Percentiles rank a stretch among this genome's conserved stretches.
Evolutionary conservation across 2,329 filamentous ascomycete species (phyloP).

Genomic region (Xylariaceae sp.): DNA sequence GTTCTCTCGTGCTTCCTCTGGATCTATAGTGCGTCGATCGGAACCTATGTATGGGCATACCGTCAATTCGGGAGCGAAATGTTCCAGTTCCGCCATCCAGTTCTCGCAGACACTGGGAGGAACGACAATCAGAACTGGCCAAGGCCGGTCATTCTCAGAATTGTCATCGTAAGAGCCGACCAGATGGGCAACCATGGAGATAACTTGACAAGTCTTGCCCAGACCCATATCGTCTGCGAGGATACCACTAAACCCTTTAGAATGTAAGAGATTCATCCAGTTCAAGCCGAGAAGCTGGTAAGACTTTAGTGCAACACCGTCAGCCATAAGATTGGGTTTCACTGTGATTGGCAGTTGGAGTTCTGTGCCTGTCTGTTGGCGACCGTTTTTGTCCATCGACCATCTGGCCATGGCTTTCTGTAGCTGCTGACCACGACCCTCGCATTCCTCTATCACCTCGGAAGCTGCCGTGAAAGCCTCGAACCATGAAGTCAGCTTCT

Average conservation of each 20-base stretch:
- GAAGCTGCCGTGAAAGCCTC: constrained; percentile 47
- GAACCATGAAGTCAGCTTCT: constrained; percentile 44
- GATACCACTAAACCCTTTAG: constrained; percentile 79
- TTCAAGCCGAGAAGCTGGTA: constrained; percentile 95
- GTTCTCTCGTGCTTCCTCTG: constrained; percentile 64
- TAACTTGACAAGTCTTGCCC: constrained; percentile 96
- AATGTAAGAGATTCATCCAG: constrained; percentile 84
- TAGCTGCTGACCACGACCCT: constrained; percentile 42
- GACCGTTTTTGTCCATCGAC: constrained; percentile 34
- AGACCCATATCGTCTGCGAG: constrained; percentile 96
- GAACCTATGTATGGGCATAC: constrained; percentile 66
- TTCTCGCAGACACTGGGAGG: constrained; percentile 94
- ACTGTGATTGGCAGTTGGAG: constrained; percentile 43
- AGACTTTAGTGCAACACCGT: constrained; percentile 77
- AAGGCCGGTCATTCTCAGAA: constrained; percentile 35
- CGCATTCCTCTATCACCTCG: constrained; percentile 38
- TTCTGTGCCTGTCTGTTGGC: constrained; percentile 33
- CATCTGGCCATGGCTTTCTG: constrained; percentile 28
- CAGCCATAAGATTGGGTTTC: constrained; percentile 76
- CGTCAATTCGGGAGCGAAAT: constrained; percentile 74
- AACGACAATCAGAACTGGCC: constrained; percentile 83
- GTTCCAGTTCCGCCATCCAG: constrained; percentile 86
- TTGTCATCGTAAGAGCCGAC: constrained; percentile 56
- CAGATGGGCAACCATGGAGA: constrained; percentile 83
- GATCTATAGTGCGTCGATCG: constrained; percentile 62